A percentile compares a stretch with the other conserved stretches of the same genome.
Conservation (phyloP, 768 basidiomycete genomes). For the Leccinum variicolor region DNA sequence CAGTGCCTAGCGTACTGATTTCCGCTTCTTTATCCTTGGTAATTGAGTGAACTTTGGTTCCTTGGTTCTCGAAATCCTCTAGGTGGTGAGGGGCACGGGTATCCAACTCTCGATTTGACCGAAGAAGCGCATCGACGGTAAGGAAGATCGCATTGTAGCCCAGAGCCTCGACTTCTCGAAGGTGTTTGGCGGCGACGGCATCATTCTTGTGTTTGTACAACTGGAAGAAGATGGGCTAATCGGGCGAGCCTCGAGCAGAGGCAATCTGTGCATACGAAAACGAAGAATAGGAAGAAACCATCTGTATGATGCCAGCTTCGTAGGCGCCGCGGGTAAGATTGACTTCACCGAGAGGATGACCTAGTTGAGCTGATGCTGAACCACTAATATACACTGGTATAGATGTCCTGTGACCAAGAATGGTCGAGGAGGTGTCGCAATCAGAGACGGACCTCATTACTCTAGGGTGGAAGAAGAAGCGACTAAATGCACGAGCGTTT, state of each 20-base stretch:
- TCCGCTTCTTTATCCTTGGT: constrained; percentile 31
- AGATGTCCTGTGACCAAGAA: constrained; percentile 65
- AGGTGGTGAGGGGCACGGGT: constrained; percentile 54
- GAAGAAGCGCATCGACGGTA: constrained; percentile 86
- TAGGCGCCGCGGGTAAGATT: constrained; percentile 76
- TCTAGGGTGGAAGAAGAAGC: constrained; percentile 85
- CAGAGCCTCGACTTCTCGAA: constrained; percentile 64
- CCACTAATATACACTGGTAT: constrained; percentile 84
- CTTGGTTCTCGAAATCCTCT: constrained; percentile 51
- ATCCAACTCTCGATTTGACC: constrained; percentile 78
- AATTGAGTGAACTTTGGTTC: constrained; percentile 18
- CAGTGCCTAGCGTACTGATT: constrained; percentile 52
- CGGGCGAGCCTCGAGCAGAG: constrained; percentile 45
- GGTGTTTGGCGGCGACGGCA: constrained; percentile 58
- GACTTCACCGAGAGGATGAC: constrained; percentile 85
- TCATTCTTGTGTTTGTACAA: constrained; percentile 81
- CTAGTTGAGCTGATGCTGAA: constrained; percentile 78
- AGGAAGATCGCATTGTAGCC: constrained; percentile 89
- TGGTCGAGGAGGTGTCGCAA: constrained; percentile 70
- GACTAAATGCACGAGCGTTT: constrained; percentile 73
- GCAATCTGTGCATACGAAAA: constrained; percentile 63
- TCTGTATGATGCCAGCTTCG: constrained; percentile 71
- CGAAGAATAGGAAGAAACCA: constrained; percentile 79
- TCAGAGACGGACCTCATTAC: constrained; percentile 65
- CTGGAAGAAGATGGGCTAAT: constrained; percentile 75